These are phyloP conservation scores for Bassia scoparia DNA, from an alignment of 148 eudicot genomes.

Conservation along the genomic window DNA sequence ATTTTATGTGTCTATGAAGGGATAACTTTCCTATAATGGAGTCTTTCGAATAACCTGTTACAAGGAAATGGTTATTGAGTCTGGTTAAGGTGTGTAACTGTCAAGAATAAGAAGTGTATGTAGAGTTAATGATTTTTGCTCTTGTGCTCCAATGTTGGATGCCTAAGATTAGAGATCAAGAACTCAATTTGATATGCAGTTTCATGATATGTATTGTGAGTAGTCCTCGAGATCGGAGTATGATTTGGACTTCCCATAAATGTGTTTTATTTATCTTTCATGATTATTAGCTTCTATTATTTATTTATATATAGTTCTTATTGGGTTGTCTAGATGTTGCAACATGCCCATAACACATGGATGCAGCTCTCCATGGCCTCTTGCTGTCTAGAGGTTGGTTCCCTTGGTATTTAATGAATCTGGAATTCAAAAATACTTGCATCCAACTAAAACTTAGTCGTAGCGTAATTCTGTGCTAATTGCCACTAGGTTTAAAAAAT, in stretches of 20 bases:
- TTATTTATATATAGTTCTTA: constrained; percentile 28
- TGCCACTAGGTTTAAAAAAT: neutral
- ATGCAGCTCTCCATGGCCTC: constrained; percentile 29
- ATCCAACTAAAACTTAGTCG: neutral
- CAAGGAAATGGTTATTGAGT: neutral
- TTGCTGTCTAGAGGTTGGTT: constrained; percentile 28
- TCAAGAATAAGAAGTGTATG: neutral
- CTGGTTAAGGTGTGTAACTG: neutral
- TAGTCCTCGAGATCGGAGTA: neutral
- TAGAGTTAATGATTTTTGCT: neutral
- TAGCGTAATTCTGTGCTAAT: neutral
- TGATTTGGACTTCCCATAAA: neutral
- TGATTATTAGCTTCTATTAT: constrained; percentile 7
- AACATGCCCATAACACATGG: constrained; percentile 25
- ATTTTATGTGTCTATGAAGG: neutral
- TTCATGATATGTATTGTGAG: neutral
- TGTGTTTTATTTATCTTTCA: neutral
- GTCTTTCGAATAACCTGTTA: neutral
- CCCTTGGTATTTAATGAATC: constrained; percentile 9
- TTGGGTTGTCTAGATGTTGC: constrained; percentile 35
- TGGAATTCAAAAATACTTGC: neutral
- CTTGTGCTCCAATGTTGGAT: neutral
- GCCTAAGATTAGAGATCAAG: neutral
- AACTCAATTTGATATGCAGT: neutral
- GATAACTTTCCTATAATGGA: neutral